Evolutionary conservation across 768 basidiomycete genomes (phyloP).

Genomic region (Tulasnella sp.): DNA sequence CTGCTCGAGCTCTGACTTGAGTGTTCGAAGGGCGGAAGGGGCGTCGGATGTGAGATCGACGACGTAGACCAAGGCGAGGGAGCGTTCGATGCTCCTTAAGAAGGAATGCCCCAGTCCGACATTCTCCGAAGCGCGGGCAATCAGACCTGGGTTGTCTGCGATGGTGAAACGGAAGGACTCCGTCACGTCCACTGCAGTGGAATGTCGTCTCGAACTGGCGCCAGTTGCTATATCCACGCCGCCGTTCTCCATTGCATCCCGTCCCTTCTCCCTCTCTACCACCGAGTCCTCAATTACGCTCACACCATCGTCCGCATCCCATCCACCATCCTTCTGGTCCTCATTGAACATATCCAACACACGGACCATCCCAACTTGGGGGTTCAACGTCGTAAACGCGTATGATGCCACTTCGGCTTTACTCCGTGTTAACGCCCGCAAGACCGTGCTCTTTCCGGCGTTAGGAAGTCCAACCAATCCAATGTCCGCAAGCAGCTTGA

Average conservation of each 20-base stretch:
- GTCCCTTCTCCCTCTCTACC: conserved; percentile 16
- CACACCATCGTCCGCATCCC: conserved; percentile 2
- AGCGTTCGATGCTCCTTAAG: conserved; percentile 85
- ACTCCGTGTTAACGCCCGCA: conserved; percentile 80
- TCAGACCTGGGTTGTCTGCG: conserved; percentile 92
- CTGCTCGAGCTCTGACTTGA: conserved; percentile 74
- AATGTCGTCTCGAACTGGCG: conserved; percentile 4
- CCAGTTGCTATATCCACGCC: background rate
- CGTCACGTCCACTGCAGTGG: conserved; percentile 21
- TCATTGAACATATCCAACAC: conserved; percentile 38
- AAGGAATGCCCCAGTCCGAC: conserved; percentile 92
- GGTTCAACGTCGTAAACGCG: conserved; percentile 92
- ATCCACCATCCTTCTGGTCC: conserved; percentile 32
- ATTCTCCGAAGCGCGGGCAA: conserved; percentile 73
- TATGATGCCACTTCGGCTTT: conserved; percentile 80
- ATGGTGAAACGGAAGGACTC: conserved; percentile 88
- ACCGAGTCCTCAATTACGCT: conserved; percentile 20
- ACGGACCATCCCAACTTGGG: conserved; percentile 82
- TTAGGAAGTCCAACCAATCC: conserved; percentile 95
- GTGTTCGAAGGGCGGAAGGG: conserved; percentile 61
- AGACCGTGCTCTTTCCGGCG: conserved; percentile 82
- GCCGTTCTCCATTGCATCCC: conserved; percentile 15
- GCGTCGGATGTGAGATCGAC: conserved; percentile 68
- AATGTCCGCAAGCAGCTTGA: conserved; percentile 90
- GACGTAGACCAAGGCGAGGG: conserved; percentile 80